Conservation (phyloP, 2,329 filamentous ascomycete genomes). For the Lachnellula subtilissima region DNA sequence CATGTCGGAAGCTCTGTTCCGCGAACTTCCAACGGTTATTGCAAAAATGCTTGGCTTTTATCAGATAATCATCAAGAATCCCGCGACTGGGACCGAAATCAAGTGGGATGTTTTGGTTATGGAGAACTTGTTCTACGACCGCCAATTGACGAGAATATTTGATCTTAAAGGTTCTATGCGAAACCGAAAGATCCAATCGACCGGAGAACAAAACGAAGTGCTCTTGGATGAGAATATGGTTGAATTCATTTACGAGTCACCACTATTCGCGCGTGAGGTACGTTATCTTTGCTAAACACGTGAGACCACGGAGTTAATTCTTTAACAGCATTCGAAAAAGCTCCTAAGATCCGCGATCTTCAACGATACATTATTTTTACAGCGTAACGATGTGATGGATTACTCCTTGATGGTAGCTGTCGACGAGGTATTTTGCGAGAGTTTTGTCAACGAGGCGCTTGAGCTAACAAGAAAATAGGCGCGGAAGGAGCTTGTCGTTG, state of each 20-base stretch:
- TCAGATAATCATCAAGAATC: conserved; percentile 95
- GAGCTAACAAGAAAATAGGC: conserved; percentile 30
- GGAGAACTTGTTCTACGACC: conserved; percentile 97
- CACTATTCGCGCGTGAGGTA: conserved; percentile 80
- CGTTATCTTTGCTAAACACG: background rate
- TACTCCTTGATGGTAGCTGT: conserved; percentile 98
- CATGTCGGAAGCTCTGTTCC: conserved; percentile 94
- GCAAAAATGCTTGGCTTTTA: conserved; percentile 99
- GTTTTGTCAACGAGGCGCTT: background rate
- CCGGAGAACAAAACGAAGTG: conserved; percentile 93
- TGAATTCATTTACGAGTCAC: conserved; percentile 97
- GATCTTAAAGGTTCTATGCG: conserved; percentile 98
- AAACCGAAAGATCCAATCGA: conserved; percentile 94
- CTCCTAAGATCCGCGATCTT: conserved; percentile 86
- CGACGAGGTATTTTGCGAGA: conserved; percentile 54
- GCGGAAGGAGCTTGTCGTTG: conserved; percentile 86
- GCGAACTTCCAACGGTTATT: conserved; percentile 91
- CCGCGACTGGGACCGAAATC: conserved; percentile 83
- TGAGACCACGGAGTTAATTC: background rate
- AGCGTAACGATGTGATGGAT: conserved; percentile 96
- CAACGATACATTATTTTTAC: conserved; percentile 95
- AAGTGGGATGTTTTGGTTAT: conserved; percentile 92
- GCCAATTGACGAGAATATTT: conserved; percentile 82
- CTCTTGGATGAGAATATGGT: conserved; percentile 98
- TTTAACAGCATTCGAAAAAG: conserved; percentile 73